Base-by-base conservation (phyloP, 169 alveolate species). In the Plasmodium relictum region DNA sequence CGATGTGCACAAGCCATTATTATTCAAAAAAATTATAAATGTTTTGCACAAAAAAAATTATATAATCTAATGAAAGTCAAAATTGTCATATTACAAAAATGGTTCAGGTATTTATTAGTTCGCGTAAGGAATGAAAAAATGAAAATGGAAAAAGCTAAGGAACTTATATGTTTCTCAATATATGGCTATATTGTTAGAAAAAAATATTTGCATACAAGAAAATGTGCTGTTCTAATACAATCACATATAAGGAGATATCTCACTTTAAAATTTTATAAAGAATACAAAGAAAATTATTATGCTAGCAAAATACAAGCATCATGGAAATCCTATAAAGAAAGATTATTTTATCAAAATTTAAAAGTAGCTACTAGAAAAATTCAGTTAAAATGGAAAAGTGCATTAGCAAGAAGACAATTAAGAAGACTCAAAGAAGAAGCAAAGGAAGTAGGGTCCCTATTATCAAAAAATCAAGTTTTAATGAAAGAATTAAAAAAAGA, bases 261-360 rank as follows among this genome's bases (percentile, higher is more conserved):
- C 12, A 18, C 63, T 4, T 41, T 37, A 61, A 68, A 9, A 45
- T 48, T 42, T 41, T 83, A 88, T 39, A 92, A 93, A 54, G 88
- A 85, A 41, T 74, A 80, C 63, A 59, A 74, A 39, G 41, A 74
- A 39, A 26, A 92, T 20, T 20, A 72, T 20, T 88, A 74, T 61
- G 97, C 97, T 8, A 71, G 96, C 16, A 74, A 50, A 61, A 93
- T 96, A 37, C 97, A 96, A 88, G 94, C 96, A 31, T 70, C 95
- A 0, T 94, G 95, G 92, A 88, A 87, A 73, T 88, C 91, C 61
- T 83, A 89, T 48, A 58, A 63, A 73, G 94, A 94, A 65, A 73
- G 94, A 26, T 54, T 42, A 18, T 66, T 70, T 70, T 94, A 87
- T 72, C 45, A 18, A 54, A 71, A 74, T 8, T 83, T 96, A 74